Conservation (phyloP, 495 filamentous ascomycete genomes). For the Lasiosphaeris hirsuta region DNA sequence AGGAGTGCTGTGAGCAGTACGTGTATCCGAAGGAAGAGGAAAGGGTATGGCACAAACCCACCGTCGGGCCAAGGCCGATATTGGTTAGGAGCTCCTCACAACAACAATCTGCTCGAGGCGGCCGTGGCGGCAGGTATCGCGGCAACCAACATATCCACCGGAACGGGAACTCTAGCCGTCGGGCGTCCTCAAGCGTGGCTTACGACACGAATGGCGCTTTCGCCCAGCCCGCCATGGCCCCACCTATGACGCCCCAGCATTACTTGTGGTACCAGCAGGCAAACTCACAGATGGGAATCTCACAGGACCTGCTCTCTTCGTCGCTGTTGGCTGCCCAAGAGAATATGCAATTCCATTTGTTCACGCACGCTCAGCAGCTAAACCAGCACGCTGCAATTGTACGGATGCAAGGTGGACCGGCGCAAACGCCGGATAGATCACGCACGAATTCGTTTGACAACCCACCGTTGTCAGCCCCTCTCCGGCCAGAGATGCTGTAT, state of each 20-base stretch:
- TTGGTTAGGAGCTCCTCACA: slow-evolving; percentile 53
- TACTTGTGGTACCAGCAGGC: slow-evolving; percentile 41
- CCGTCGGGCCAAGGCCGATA: slow-evolving; percentile 45
- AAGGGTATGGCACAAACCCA: slow-evolving; percentile 68
- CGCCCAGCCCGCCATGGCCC: slow-evolving; percentile 17
- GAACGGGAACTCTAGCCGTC: slow-evolving; percentile 41
- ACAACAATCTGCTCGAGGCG: slow-evolving; percentile 44
- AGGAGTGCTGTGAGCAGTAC: slow-evolving; percentile 78
- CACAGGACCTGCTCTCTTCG: slow-evolving; percentile 44
- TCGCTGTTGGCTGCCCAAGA: slow-evolving; percentile 35
- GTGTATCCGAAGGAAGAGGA: slow-evolving; percentile 82
- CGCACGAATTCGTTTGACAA: slow-evolving; percentile 54
- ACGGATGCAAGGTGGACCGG: slow-evolving; percentile 36
- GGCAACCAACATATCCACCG: slow-evolving; percentile 56
- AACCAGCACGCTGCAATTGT: slow-evolving; percentile 44
- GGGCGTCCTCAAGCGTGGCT: slow-evolving; percentile 37
- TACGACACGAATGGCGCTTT: slow-evolving; percentile 34
- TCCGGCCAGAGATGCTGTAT: slow-evolving; percentile 49
- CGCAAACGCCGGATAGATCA: slow-evolving; percentile 40
- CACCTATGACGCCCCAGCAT: slow-evolving; percentile 34
- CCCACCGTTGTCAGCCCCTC: slow-evolving; percentile 47
- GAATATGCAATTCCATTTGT: slow-evolving; percentile 42
- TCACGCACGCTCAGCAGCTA: slow-evolving; percentile 45
- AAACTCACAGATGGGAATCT: slow-evolving; percentile 31
- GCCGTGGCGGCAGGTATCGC: slow-evolving; percentile 58